phyloP scores from a whole-genome alignment of 352 stramenopile genomes.

The Globisporangium splendens region DNA sequence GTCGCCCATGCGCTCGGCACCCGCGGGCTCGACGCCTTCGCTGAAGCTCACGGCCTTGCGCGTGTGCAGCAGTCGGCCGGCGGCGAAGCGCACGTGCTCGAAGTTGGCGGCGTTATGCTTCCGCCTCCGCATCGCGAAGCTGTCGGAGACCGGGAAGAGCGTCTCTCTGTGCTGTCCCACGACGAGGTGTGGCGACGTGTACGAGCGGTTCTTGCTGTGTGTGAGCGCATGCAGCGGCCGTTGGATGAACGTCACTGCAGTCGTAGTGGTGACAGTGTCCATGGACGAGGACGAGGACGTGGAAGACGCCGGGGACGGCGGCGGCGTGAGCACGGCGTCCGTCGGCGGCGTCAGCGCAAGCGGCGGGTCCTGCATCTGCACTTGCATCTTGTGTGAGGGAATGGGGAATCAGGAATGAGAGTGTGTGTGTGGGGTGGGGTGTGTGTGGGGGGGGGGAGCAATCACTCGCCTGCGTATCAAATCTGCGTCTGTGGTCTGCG shows the following conservation, averaged over 20 bases:
- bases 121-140: conserved; percentile 11
- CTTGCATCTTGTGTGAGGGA: background rate
- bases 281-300: conserved; percentile 2
- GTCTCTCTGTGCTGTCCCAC: conserved; percentile 19
- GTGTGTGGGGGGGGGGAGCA: background rate
- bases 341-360: background rate
- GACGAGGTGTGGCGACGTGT: conserved; percentile 62
- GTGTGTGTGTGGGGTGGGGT: background rate
- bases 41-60: conserved; percentile 57
- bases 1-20: conserved; percentile 26
- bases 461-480: background rate
- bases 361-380: background rate
- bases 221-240: conserved; percentile 39
- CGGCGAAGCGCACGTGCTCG: conserved; percentile 12
- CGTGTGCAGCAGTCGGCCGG: conserved; percentile 15
- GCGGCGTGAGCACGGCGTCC: background rate
- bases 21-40: conserved; percentile 33
- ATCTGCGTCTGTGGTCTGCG: background rate
- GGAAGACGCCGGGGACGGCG: background rate
- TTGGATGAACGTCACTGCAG: conserved; percentile 14
- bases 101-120: conserved; percentile 15
- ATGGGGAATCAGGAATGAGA: too few species aligned
- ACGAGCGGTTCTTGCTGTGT: conserved; percentile 43
- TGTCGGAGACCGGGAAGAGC: conserved; percentile 14
- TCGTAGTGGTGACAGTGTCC: background rate